Evolutionary conservation across 352 stramenopile genomes (phyloP), one percentile per base, ranked within the genome.

Genomic region (Globisporangium paddicum): DNA sequence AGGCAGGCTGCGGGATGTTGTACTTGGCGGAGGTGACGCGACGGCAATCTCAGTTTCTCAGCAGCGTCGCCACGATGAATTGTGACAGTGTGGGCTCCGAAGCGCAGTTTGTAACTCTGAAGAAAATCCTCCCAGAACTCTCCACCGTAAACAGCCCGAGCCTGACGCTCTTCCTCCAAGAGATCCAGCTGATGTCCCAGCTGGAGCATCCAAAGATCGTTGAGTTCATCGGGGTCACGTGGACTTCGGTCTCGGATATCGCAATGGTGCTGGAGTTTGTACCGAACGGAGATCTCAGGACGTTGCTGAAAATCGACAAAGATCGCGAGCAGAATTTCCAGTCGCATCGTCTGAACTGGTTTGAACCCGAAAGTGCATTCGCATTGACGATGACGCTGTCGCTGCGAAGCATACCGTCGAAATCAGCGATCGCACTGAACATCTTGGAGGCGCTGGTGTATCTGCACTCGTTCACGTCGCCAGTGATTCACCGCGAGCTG

Each of bases 381-480:
- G 60, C 66, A 76, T 28, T 76, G 3, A 63, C 69, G 18, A 53
- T 87, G n/a, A 19, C 38, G 18, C 52, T 58, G 19, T 19, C 52
- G 16, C 14, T 25, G 18, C 35, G 52, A 18, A 58, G 38, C 9
- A 50, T 34, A 16, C 73, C 75, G 14, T 73, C 72, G 13, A 82
- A 82, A 51, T 69, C 75, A 25, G 59, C 73, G 6, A 73, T 95
- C 32, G 82, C 83, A 37, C 63, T 91, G 28, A 82, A 95, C 35
- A 72, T 92, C n/a, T 53, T 90, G 40, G 85, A 93, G 37, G 85
- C 77, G 0, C 72, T 95, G 19, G 78, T 92, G n/a, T 95, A 92
- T 54, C 69, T 95, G 14, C 85, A 95, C 50, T 89, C 77, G 47
- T 90, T 90, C 60, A 84, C 72, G 49, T 89, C 81, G 3, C 85